Percentiles rank a stretch among this genome's conserved stretches.
phyloP scores from a whole-genome alignment of 2,329 filamentous ascomycete species.

The Coniochaeta prunicola region DNA sequence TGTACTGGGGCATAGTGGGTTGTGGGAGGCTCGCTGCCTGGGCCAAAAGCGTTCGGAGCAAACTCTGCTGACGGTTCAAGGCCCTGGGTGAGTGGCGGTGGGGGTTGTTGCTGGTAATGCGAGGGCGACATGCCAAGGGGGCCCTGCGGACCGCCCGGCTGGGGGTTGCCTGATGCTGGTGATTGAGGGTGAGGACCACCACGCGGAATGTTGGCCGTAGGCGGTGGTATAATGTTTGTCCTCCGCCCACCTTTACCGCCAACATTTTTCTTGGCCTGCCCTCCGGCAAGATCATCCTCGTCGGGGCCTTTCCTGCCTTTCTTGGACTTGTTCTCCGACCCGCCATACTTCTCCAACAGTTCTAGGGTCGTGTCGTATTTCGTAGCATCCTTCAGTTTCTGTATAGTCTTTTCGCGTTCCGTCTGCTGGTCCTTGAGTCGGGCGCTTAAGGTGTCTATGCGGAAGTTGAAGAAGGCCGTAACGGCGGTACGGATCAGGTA shows the following conservation, averaged over 20 bases:
- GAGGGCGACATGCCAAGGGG: slow-evolving; percentile 5
- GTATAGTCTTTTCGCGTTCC: slow-evolving; percentile 80
- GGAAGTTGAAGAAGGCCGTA: slow-evolving; percentile 71
- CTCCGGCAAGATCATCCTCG: slow-evolving; percentile 10
- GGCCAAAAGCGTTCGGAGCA: slow-evolving; percentile 62
- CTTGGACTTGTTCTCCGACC: slow-evolving; percentile 43
- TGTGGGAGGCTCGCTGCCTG: slow-evolving; percentile 15
- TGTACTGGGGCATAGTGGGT: slow-evolving; percentile 20
- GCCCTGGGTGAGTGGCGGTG: slow-evolving; percentile 12
- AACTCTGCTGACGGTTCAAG: slow-evolving; percentile 54
- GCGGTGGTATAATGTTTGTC: slow-evolving; percentile 47
- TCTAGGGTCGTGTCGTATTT: slow-evolving; percentile 94
- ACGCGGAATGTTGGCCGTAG: slow-evolving; percentile 55
- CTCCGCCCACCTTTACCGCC: slow-evolving; percentile 8
- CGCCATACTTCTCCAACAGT: slow-evolving; percentile 89
- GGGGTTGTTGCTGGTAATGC: slow-evolving; percentile 11
- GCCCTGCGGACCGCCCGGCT: slow-evolving; percentile 9
- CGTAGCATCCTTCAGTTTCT: slow-evolving; percentile 89
- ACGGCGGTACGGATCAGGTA: slow-evolving; percentile 63
- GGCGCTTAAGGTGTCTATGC: slow-evolving; percentile 61
- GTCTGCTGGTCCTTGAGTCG: slow-evolving; percentile 68
- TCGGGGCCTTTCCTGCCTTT: slow-evolving; percentile 20
- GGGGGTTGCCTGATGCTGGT: slow-evolving; percentile 18
- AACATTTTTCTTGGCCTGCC: slow-evolving; percentile 19
- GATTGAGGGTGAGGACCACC: slow-evolving; percentile 15